Percentiles rank a stretch among this genome's conserved stretches.
Evolutionary conservation across 768 basidiomycete species (phyloP).

Genomic region (Gautieria morchelliformis): DNA sequence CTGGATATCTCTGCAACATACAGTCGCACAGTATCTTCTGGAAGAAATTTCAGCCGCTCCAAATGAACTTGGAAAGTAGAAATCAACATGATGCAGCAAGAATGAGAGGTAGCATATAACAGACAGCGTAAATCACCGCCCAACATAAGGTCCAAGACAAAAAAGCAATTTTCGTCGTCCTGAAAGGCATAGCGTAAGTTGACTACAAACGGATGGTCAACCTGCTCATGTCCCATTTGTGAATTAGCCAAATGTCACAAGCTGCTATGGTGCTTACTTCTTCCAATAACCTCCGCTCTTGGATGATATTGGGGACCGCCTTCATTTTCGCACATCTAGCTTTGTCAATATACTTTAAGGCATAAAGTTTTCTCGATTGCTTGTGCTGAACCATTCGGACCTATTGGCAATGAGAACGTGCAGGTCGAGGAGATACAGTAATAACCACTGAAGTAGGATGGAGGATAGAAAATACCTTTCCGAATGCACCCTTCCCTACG

Average conservation of each 20-base stretch:
- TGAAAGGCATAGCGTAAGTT: conserved; percentile 37
- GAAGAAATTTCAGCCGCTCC: conserved; percentile 48
- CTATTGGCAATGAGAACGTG: conserved; percentile 14
- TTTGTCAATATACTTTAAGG: conserved; percentile 47
- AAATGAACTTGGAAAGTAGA: conserved; percentile 58
- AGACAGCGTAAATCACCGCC: conserved; percentile 34
- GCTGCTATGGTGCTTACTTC: conserved; percentile 25
- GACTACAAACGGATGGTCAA: conserved; percentile 36
- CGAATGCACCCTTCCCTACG: conserved; percentile 97
- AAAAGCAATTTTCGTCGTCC: conserved; percentile 41
- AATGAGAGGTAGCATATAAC: conserved; percentile 10
- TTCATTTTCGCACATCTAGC: conserved; percentile 39
- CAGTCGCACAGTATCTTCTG: conserved; percentile 29
- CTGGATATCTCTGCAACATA: conserved; percentile 36
- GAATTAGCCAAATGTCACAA: background rate
- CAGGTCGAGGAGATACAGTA: background rate
- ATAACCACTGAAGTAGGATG: background rate
- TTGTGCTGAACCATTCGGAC: conserved; percentile 46
- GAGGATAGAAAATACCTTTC: conserved; percentile 57
- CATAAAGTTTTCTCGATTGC: conserved; percentile 37
- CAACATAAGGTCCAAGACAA: conserved; percentile 39
- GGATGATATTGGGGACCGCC: conserved; percentile 40
- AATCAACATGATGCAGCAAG: background rate
- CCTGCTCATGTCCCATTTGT: conserved; percentile 18
- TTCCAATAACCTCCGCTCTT: conserved; percentile 39